Percentiles rank a stretch among this genome's conserved stretches.
phyloP scores from a whole-genome alignment of 2,329 filamentous ascomycete genomes.

The Cercospora canescens region DNA sequence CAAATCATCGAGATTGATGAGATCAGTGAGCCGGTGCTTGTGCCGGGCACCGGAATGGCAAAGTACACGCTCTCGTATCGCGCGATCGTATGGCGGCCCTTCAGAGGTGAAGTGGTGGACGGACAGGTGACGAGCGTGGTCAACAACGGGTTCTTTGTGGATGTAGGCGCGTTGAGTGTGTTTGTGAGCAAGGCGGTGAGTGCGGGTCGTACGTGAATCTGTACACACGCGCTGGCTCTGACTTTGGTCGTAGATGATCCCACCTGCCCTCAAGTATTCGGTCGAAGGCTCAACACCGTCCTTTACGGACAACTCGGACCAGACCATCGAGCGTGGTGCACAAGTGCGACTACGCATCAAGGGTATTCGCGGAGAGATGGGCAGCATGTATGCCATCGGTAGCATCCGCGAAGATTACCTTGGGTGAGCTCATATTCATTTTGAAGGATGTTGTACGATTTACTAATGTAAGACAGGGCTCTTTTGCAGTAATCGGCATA shows the following conservation, averaged over 20 bases:
- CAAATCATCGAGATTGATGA: slow-evolving; percentile 97
- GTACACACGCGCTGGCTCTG: neutral
- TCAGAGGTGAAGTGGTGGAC: slow-evolving; percentile 98
- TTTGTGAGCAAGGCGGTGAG: slow-evolving; percentile 83
- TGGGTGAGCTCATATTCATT: slow-evolving; percentile 27
- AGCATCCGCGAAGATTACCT: slow-evolving; percentile 78
- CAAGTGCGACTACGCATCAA: slow-evolving; percentile 94
- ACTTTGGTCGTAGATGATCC: slow-evolving; percentile 69
- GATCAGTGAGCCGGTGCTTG: slow-evolving; percentile 81
- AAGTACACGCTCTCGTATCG: slow-evolving; percentile 95
- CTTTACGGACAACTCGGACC: slow-evolving; percentile 92
- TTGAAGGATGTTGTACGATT: neutral
- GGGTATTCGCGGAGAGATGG: slow-evolving; percentile 88
- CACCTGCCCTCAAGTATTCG: slow-evolving; percentile 88
- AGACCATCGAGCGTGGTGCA: slow-evolving; percentile 89
- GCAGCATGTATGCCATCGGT: slow-evolving; percentile 93
- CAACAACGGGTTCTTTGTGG: slow-evolving; percentile 85
- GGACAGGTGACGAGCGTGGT: slow-evolving; percentile 91
- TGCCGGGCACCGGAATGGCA: slow-evolving; percentile 86
- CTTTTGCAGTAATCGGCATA: slow-evolving; percentile 11
- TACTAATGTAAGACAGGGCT: slow-evolving; percentile 8
- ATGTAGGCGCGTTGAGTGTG: slow-evolving; percentile 73
- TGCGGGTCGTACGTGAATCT: slow-evolving; percentile 20
- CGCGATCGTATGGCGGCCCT: slow-evolving; percentile 95
- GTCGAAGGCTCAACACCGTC: slow-evolving; percentile 95